These are phyloP conservation scores for Apiospora koreana DNA, from an alignment of 2,329 filamentous ascomycete species.

Conservation along the genomic window DNA sequence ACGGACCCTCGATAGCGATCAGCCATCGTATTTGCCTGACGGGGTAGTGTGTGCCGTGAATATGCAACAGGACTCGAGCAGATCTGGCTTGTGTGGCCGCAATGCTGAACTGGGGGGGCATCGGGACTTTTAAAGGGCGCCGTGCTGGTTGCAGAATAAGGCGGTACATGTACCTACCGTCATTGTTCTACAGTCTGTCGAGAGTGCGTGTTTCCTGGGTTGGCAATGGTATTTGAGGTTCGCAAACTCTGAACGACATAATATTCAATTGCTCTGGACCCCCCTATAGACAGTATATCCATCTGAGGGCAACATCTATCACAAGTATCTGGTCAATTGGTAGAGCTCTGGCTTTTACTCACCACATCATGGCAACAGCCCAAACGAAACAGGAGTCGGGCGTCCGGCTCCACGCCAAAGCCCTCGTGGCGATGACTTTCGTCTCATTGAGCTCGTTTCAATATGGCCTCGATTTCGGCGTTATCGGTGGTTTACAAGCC, in stretches of 20 bases:
- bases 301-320: not conserved
- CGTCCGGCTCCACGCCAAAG: conserved; percentile 16
- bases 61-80: not conserved
- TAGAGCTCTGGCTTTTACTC: too few relatives aligned
- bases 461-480: conserved; percentile 35
- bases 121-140: conserved; percentile 2
- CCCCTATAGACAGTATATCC: not conserved
- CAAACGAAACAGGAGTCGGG: not conserved
- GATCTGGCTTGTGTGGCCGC: not conserved
- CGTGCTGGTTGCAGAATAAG: not conserved
- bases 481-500: conserved; percentile 34
- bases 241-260: not conserved
- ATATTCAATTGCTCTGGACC: too few relatives aligned
- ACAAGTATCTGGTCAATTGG: not conserved
- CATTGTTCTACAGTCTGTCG: not conserved
- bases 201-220: not conserved
- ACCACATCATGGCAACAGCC: not conserved
- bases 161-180: not conserved
- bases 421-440: conserved; percentile 26
- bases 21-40: not conserved
- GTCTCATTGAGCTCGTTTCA: conserved; percentile 34
- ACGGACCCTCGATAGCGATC: not conserved
- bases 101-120: not conserved
- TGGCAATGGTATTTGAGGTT: not conserved
- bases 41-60: not conserved